phyloP scores from a whole-genome alignment of 129 eudicot species.

The Flaveria robusta region DNA sequence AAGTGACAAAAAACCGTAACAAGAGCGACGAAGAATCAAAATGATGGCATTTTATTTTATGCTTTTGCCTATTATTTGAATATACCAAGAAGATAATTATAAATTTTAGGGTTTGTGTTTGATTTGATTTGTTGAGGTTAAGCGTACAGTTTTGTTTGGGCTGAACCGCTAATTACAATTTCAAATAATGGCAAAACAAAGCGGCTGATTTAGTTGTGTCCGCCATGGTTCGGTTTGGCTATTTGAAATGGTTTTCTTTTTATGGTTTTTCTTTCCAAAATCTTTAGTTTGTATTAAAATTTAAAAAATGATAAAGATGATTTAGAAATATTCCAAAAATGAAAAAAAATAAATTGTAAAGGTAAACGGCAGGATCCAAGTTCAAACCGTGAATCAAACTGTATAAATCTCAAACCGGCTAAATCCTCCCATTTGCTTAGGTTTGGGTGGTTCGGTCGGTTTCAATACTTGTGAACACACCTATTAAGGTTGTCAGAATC shows the following conservation, averaged over 20 bases:
- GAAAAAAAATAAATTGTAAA: not conserved
- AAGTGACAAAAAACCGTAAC: too few species aligned
- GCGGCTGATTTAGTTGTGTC: not conserved
- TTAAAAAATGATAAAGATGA: not conserved
- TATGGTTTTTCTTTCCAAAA: not conserved
- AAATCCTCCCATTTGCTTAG: not conserved
- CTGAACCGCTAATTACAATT: not conserved
- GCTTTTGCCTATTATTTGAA: not conserved
- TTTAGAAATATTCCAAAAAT: too few species aligned
- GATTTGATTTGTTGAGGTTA: constrained; percentile 7
- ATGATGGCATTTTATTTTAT: not conserved
- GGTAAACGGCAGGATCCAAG: not conserved
- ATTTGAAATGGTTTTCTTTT: not conserved
- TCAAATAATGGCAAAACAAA: not conserved
- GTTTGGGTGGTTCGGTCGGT: not conserved
- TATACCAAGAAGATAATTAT: not conserved
- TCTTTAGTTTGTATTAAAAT: not conserved
- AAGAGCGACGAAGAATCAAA: too few species aligned
- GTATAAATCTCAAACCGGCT: not conserved
- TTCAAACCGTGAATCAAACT: not conserved
- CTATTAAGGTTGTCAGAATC: too few species aligned
- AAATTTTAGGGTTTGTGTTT: not conserved
- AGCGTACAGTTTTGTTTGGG: not conserved
- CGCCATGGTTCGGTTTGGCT: not conserved
- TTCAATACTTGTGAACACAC: not conserved